Base-by-base conservation (phyloP, 371 early-diverging fungal species). In the Mortierella sp. region DNA sequence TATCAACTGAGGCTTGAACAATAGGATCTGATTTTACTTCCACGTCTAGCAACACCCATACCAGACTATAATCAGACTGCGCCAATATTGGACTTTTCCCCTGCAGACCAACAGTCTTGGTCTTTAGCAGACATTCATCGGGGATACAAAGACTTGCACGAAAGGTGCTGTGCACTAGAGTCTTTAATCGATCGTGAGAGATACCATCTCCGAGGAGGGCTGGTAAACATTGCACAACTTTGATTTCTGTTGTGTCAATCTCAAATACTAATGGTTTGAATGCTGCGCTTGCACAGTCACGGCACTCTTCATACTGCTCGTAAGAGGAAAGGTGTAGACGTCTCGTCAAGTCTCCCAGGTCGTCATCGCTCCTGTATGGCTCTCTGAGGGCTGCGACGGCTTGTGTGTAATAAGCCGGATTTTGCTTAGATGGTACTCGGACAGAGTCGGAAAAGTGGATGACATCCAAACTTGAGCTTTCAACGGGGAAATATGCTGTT, bases 401-500 rank as follows among this genome's bases (percentile, higher is more conserved):
- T 19, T 56, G 49, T 13, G 49, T 31, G 6, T 15, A 9, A 43
- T 40, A 62, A n/a, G 37, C n/a, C 8, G 45, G 35, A 13, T 49
- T 19, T 7, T 57, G 37, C 19, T 47, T 55, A 19, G 49, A 0
- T 10, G 22, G 49, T 54, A 70, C 67, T 43, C 29, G 26, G 0
- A 69, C 66, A 2, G 72, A 70, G 22, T 69, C 78, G 8, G 69
- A 64, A 61, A 78, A 78, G n/a, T 72, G 69, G 5, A 78, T 61
- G 10, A 29, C 72, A 40, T 78, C 78, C 51, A 78, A 29, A 1
- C 37, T 37, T 28, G 72, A 17, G 34, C 32, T 49, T 12, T 66
- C 69, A 26, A 78, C 66, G 17, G 47, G 23, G 57, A 78, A 78
- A 23, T 68, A 68, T 17, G 62, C 66, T 4, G 7, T 26, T 7